Evolutionary conservation across 1,139 yeast genomes (phyloP), one percentile per base, ranked within the genome.

Genomic region (Lizanozyma gosingica): DNA sequence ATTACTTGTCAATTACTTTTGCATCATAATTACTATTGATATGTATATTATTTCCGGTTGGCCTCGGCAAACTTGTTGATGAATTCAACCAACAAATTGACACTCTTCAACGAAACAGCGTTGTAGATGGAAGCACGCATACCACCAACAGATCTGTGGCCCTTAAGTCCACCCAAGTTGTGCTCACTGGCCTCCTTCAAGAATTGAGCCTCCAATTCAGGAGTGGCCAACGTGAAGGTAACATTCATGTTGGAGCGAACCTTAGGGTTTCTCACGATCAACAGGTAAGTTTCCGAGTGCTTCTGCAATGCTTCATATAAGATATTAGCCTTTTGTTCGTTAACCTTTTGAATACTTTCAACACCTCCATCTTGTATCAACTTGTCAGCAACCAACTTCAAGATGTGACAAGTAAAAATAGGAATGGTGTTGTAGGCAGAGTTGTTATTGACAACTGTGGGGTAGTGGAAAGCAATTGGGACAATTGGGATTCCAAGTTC

Each of bases 121-220:
- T 92, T 92, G 61, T 92, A 86, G 43, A 88, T 70, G 14, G 97
- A 88, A 16, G 95, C 92, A 62, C 98, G 82, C 65, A 90, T 83
- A 34, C 98, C 98, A 38, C 97, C 97, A 38, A 92, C 97, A 8
- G 96, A 85, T 60, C 98, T 78, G 60, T 92, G 97, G 18, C 98
- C 98, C 65, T 90, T 87, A 53, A 92, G 71, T 3, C 97, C 97
- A 14, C 78, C 65, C 47, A 90, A 68, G 1, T 61, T 56, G 16
- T 66, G 68, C 35, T 57, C 68, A 18, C 76, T 78, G 3, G 87
- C 84, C 40, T 71, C 78, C 46, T 76, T 65, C 46, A 90, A 56
- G 62, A 90, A 90, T 47, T 72, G 65, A 3, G 72, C 71, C 54
- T 88, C 96, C 42, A 78, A 60, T 8, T 63, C 69, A 34, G 70